phyloP scores from a whole-genome alignment of 2,329 filamentous ascomycete genomes.

The Lojkania enalia region DNA sequence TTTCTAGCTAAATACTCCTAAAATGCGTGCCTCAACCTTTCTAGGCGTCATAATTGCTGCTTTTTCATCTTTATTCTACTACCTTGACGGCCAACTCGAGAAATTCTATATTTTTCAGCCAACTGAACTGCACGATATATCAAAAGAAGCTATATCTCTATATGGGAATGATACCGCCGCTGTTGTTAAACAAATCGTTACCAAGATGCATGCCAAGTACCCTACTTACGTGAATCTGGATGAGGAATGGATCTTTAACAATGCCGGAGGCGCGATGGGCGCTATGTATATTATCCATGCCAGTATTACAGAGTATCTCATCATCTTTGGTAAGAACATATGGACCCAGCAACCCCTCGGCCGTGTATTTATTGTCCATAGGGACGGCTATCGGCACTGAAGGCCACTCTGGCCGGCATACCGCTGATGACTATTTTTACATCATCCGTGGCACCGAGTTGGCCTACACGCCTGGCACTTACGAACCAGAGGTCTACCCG shows the following conservation, averaged over 20 bases:
- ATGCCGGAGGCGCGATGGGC: constrained; percentile 88
- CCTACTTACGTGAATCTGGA: constrained; percentile 63
- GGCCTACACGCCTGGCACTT: constrained; percentile 67
- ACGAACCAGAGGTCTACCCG: constrained; percentile 70
- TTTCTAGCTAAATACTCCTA: no score
- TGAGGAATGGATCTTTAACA: constrained; percentile 91
- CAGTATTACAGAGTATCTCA: constrained; percentile 86
- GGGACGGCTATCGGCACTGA: constrained; percentile 80
- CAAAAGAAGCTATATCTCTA: constrained; percentile 64
- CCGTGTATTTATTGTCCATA: constrained; percentile 2
- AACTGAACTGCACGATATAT: constrained; percentile 68
- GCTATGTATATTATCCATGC: constrained; percentile 89
- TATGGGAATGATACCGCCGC: constrained; percentile 76
- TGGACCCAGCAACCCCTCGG: no score
- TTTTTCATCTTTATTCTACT: constrained; percentile 31
- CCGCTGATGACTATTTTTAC: constrained; percentile 92
- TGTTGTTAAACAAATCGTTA: constrained; percentile 70
- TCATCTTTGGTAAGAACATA: constrained; percentile 82
- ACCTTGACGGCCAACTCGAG: constrained; percentile 31
- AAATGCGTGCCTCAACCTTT: constrained; percentile 23
- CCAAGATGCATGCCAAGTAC: constrained; percentile 58
- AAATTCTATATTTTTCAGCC: constrained; percentile 75
- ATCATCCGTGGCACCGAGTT: constrained; percentile 79
- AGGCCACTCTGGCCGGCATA: constrained; percentile 85
- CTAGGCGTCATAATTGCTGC: constrained; percentile 28